A percentile compares a stretch with the other conserved stretches of the same genome.
Conservation (phyloP, 2,329 filamentous ascomycete species). For the Thelonectria rubi region DNA sequence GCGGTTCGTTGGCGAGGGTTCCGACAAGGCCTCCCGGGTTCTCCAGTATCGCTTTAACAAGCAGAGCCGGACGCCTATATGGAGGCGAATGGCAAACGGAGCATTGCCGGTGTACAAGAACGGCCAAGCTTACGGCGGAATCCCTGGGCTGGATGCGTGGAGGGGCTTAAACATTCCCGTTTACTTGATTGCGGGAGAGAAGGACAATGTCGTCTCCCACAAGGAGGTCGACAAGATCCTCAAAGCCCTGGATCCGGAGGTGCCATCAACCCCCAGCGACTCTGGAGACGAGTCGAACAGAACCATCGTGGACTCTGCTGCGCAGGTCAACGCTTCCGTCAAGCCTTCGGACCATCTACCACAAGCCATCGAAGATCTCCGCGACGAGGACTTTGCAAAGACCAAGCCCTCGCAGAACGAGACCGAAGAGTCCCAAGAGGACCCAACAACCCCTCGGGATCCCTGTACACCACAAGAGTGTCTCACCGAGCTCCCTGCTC, state of each 20-base stretch:
- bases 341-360: conserved; percentile 45
- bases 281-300: conserved; percentile 42
- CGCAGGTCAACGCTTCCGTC: conserved; percentile 54
- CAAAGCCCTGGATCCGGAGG: conserved; percentile 46
- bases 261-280: conserved; percentile 24
- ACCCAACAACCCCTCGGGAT: conserved; percentile 49
- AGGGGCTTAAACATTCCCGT: conserved; percentile 75
- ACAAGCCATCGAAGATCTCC: conserved; percentile 47
- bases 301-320: conserved; percentile 56
- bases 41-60: conserved; percentile 80
- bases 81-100: conserved; percentile 82
- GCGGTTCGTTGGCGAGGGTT: conserved; percentile 76
- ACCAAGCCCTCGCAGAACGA: conserved; percentile 33
- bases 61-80: conserved; percentile 84
- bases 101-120: conserved; percentile 68
- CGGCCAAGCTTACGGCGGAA: conserved; percentile 65
- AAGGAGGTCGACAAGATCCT: conserved; percentile 75
- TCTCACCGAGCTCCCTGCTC: conserved; percentile 54
- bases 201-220: conserved; percentile 79
- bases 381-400: conserved; percentile 41
- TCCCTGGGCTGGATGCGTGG: conserved; percentile 79
- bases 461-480: conserved; percentile 58
- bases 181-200: conserved; percentile 79
- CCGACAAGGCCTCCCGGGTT: conserved; percentile 71
- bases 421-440: conserved; percentile 27